Evolutionary conservation across 1,139 yeast species (phyloP).

Genomic region (Geotrichum aggregatum): DNA sequence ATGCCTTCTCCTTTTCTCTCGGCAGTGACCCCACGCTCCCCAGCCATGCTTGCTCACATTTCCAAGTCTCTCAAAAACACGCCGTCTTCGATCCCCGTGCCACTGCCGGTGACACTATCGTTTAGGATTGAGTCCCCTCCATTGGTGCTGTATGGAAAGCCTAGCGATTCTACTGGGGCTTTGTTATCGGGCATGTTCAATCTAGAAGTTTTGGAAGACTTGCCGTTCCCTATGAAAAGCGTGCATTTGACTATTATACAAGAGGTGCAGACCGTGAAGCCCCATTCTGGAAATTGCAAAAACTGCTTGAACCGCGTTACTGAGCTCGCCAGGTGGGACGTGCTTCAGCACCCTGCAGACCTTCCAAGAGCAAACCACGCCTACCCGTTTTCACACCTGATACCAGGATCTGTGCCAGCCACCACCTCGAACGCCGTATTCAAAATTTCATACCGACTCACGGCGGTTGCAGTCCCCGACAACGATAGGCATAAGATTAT

Average conservation of each 20-base stretch:
- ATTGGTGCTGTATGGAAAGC: slow-evolving; percentile 72
- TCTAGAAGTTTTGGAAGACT: slow-evolving; percentile 33
- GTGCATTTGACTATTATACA: slow-evolving; percentile 70
- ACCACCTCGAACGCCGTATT: slow-evolving; percentile 55
- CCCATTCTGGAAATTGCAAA: slow-evolving; percentile 28
- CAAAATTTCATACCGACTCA: slow-evolving; percentile 65
- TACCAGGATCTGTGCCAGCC: slow-evolving; percentile 90
- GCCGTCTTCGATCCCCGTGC: not conserved
- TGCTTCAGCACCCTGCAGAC: slow-evolving; percentile 53
- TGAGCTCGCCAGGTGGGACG: slow-evolving; percentile 85
- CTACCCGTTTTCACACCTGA: slow-evolving; percentile 87
- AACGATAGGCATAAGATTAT: slow-evolving; percentile 19
- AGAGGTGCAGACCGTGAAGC: slow-evolving; percentile 43
- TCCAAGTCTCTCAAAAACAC: not conserved
- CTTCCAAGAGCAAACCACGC: slow-evolving; percentile 68
- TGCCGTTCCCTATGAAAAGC: slow-evolving; percentile 44
- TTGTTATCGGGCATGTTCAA: slow-evolving; percentile 67
- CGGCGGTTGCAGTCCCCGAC: slow-evolving; percentile 57
- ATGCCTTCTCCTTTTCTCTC: slow-evolving; percentile 7
- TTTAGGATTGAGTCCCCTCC: slow-evolving; percentile 88
- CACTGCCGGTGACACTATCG: slow-evolving; percentile 44
- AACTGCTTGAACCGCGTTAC: slow-evolving; percentile 54
- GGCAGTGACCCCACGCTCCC: not conserved
- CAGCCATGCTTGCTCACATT: slow-evolving; percentile 8
- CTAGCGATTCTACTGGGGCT: slow-evolving; percentile 79